Conservation (phyloP, 257 asterid species). For the Petrea volubilis region DNA sequence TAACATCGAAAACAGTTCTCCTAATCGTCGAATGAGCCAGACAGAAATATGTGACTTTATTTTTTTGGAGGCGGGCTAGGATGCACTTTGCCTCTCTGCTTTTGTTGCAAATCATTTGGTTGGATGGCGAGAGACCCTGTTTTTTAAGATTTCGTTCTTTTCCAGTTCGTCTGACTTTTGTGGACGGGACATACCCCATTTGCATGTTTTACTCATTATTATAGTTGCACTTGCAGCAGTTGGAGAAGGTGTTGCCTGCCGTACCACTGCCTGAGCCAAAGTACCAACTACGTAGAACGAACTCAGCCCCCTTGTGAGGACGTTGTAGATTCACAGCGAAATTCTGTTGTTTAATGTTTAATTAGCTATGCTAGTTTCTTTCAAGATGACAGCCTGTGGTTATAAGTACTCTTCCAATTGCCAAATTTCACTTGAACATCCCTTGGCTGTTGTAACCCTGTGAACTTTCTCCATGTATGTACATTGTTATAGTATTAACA, state of each 20-base stretch:
- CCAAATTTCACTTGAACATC: constrained; percentile 8
- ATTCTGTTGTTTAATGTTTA: not conserved
- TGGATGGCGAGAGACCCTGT: too few relatives aligned
- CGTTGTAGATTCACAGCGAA: constrained; percentile 12
- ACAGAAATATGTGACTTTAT: not conserved
- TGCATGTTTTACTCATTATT: not conserved
- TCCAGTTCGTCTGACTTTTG: not conserved
- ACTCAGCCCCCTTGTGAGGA: constrained; percentile 51
- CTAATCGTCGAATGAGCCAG: not conserved
- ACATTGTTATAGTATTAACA: constrained; percentile 31
- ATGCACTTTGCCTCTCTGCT: too few relatives aligned
- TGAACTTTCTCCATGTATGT: constrained; percentile 31
- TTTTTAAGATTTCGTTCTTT: not conserved
- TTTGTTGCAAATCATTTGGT: too few relatives aligned
- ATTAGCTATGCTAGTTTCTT: constrained; percentile 20
- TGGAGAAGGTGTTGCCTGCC: constrained; percentile 42
- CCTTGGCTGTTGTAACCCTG: constrained; percentile 1
- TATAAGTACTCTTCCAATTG: not conserved
- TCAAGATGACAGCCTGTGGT: constrained; percentile 16
- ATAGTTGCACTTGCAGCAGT: constrained; percentile 36
- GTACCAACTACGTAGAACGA: constrained; percentile 50
- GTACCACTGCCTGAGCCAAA: constrained; percentile 48
- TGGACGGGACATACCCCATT: not conserved
- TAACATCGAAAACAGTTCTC: not conserved
- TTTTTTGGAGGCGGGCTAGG: too few relatives aligned